Base-by-base conservation (phyloP, 23 red algal genomes). In the Gracilaria caudata region DNA sequence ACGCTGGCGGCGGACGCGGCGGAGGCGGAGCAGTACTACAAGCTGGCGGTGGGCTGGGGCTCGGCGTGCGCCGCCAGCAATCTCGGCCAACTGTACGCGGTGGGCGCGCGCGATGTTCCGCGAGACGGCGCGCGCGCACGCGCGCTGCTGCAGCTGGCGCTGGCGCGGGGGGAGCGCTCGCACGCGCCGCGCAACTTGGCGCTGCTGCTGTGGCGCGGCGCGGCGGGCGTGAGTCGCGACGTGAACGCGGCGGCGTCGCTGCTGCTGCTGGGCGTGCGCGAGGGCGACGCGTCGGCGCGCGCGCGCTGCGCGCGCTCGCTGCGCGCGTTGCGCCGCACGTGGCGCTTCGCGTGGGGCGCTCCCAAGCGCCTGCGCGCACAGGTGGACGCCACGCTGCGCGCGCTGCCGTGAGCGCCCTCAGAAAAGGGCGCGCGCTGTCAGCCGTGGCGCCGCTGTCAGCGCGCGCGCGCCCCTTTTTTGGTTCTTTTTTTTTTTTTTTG, bases 181-280 rank as follows among this genome's bases (percentile, higher is more conserved):
- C 72, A 79, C 58, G 68, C 85, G 71, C 85, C 85, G 85, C 25
- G 85, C 7, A 78, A 77, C 38, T 23, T 89, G 55, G 85, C 63
- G 46, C 51, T 89, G 55, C 57, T 89, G 74, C 74, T 53, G 57
- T 38, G 37, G 43, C 72, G 73, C 34, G 57, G 85, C 49, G 71
- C 20, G 12, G 47, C 20, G 9, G 85, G 85, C 40, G 30, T 77
- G 35, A 12, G 12, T 5, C 35, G 51, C 40, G 44, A 78, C 61
- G 70, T 8, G 39, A 1, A 21, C 29, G 19, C 35, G 23, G 85
- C 68, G 0, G 85, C 85, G 61, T 55, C 10, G 12, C 53, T 47
- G 51, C 55, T 79, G 45, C 74, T 89, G 57, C 34, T 79, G 0
- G 85, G 71, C 1, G 32, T 79, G 23, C 23, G 17, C 20, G 72